phyloP scores from a whole-genome alignment of 1,284 basidiomycete species.

The Marasmius oreades region DNA sequence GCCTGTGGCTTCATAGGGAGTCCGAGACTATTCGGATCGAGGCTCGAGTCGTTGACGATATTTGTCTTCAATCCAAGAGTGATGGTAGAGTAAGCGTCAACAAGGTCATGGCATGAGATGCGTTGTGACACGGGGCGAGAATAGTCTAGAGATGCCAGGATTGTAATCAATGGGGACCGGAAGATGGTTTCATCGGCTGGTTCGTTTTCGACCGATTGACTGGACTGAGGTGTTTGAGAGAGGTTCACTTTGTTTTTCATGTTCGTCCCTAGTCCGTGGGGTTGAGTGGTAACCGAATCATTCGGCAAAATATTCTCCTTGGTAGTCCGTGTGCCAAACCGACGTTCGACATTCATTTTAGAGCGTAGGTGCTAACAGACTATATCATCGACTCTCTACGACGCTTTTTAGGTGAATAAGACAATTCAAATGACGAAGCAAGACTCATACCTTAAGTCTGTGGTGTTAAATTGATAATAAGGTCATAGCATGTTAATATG shows the following conservation, averaged over 20 bases:
- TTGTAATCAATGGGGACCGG: conserved; percentile 40
- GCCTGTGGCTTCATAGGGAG: conserved; percentile 30
- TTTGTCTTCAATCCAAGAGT: conserved; percentile 36
- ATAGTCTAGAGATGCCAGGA: conserved; percentile 41
- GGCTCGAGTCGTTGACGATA: conserved; percentile 19
- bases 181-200: conserved; percentile 28
- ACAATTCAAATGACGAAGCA: background rate
- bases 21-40: conserved; percentile 24
- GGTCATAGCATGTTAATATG: background rate
- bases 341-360: background rate
- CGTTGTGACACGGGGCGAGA: conserved; percentile 24
- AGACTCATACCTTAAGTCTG: background rate
- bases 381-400: background rate
- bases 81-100: conserved; percentile 55
- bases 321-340: background rate
- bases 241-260: background rate
- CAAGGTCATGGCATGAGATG: conserved; percentile 45
- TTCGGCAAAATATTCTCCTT: background rate
- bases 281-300: background rate
- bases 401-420: background rate
- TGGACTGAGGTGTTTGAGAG: conserved; percentile 16
- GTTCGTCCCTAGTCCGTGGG: background rate
- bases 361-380: background rate
- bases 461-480: background rate
- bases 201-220: conserved; percentile 13